phyloP scores from a whole-genome alignment of 164 flowering plant species.

The Sedum album region DNA sequence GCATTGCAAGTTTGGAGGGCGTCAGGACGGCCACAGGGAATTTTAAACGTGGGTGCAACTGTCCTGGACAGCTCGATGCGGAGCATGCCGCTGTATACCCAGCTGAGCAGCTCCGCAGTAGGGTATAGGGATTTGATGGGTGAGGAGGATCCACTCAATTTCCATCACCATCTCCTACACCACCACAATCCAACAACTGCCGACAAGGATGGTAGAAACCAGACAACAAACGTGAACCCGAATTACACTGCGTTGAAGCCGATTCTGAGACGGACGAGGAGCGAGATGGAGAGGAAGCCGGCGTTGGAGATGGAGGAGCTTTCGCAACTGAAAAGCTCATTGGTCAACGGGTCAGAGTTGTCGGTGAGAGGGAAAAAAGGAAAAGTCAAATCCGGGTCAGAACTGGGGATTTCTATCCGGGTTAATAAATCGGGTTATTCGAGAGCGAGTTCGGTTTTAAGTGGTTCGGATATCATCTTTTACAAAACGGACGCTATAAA shows the following conservation, averaged over 20 bases:
- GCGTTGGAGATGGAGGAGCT: conserved; percentile 6
- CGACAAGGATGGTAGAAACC: conserved; percentile 8
- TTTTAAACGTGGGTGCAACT: conserved; percentile 73
- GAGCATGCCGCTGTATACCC: conserved; percentile 76
- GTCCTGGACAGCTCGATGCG: conserved; percentile 67
- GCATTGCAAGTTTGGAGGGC: conserved; percentile 80
- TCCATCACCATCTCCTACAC: conserved; percentile 13
- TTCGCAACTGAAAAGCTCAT: conserved; percentile 1
- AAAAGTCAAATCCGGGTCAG: conserved; percentile 8
- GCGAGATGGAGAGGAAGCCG: conserved; percentile 10
- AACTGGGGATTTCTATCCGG: background rate
- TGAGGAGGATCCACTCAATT: conserved; percentile 20
- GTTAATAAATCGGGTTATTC: background rate
- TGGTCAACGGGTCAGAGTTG: conserved; percentile 6
- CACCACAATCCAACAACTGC: conserved; percentile 1
- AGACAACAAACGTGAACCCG: background rate
- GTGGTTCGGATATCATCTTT: conserved; percentile 8
- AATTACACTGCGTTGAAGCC: background rate
- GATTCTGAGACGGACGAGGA: conserved; percentile 7
- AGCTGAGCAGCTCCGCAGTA: conserved; percentile 45
- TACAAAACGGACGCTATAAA: background rate
- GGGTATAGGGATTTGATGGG: conserved; percentile 65
- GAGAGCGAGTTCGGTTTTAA: background rate
- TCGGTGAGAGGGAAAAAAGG: conserved; percentile 1
- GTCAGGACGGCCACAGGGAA: conserved; percentile 89